Evolutionary conservation across 2,329 filamentous ascomycete species (phyloP).

Genomic region (Pseudocercospora vitis): DNA sequence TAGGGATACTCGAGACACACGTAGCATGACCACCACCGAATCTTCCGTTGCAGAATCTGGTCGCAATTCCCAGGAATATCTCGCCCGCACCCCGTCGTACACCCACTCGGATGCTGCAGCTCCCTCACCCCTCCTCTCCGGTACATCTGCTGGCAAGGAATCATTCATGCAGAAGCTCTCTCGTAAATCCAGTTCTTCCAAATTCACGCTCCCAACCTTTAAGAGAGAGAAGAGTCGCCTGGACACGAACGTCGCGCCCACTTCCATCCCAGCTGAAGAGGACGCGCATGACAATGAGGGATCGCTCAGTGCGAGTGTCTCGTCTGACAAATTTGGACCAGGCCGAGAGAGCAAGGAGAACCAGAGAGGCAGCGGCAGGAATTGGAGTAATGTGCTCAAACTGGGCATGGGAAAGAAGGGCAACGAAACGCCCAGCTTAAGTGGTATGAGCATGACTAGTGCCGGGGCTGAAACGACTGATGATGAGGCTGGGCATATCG

Average conservation of each 20-base stretch:
- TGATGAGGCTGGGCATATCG: conserved; percentile 12
- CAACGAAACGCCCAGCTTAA: conserved; percentile 48
- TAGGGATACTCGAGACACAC: conserved; percentile 47
- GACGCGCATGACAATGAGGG: conserved; percentile 38
- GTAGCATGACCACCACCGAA: conserved; percentile 40
- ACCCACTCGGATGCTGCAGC: conserved; percentile 41
- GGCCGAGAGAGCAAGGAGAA: conserved; percentile 40
- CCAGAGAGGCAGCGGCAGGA: conserved; percentile 40
- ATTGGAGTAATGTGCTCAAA: conserved; percentile 49
- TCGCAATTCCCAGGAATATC: conserved; percentile 30
- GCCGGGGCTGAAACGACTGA: conserved; percentile 19
- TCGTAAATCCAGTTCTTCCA: conserved; percentile 49
- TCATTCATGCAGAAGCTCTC: conserved; percentile 53
- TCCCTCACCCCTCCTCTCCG: conserved; percentile 38
- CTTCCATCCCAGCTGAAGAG: conserved; percentile 33
- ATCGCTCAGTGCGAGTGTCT: conserved; percentile 33
- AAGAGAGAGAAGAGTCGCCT: conserved; percentile 41
- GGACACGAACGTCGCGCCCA: conserved; percentile 30
- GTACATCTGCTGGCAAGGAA: conserved; percentile 43
- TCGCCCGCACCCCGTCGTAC: conserved; percentile 36
- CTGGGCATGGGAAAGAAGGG: conserved; percentile 38
- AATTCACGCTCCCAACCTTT: conserved; percentile 44
- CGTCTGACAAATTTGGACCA: conserved; percentile 37
- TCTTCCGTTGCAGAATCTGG: conserved; percentile 35
- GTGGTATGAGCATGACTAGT: conserved; percentile 45